Base-by-base conservation (phyloP, 2,329 filamentous ascomycete species). In the Ilyonectria destructans region DNA sequence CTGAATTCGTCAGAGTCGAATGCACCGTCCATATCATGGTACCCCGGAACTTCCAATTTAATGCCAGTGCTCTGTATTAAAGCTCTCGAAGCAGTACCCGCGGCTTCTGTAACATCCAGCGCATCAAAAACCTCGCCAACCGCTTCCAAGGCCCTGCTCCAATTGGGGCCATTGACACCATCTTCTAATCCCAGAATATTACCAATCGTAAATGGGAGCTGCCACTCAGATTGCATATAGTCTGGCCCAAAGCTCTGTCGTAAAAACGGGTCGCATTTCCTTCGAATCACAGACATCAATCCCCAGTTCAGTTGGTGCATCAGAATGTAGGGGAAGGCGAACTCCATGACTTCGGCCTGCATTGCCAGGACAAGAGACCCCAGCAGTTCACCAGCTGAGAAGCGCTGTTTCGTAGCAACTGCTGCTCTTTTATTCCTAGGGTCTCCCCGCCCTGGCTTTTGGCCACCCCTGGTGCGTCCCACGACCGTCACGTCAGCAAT, bases 291-390 rank as follows among this genome's bases (percentile, higher is more conserved):
- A 6, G 1, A 2, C 33, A 66, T 4, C 5, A 62, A 17, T 8
- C 3, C 17, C 63, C 58, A 62, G 43, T 26, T 52, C 35, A 2
- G 31, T n/a, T 3, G 15, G 40, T 59, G 62, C 17, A 64, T 48
- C 8, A 29, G 1, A 5, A 59, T 9, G 37, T 48, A 58, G 6
- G 46, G 46, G 57, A 85, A 83, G 0, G 71, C 69, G 5, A 84
- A 58, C 66, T 83, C 80, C 1, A 80, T 4, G 0, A 76, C 62
- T 67, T 86, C 84, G 7, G 69, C 73, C 1, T 82, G 71, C 2
- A 86, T 74, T 0, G 80, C 74, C 12, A 79, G 65, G 2, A 73
- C 69, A 2, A 85, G 75, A 4, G 66, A 60, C 48, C 74, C 55
- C 26, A 83, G 71, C 0, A 85, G 77, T 21, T 79, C 49, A 4